Evolutionary conservation across 2,329 filamentous ascomycete genomes (phyloP).

Genomic region (Volutella citrinella): DNA sequence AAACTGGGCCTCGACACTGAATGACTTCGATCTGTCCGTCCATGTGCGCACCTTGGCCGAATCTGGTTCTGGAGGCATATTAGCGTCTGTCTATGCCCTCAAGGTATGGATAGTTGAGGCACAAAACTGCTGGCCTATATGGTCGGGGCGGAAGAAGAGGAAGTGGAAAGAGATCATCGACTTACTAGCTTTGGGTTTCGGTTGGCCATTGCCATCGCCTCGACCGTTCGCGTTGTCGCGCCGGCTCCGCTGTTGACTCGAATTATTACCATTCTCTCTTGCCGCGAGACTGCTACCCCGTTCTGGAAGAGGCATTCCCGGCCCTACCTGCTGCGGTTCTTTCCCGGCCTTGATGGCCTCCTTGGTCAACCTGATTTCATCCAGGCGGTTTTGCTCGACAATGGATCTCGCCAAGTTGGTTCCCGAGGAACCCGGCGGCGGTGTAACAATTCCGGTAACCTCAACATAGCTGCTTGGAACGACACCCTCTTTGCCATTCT

Average conservation of each 20-base stretch:
- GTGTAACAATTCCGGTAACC: slow-evolving; percentile 65
- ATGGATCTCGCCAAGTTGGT: slow-evolving; percentile 55
- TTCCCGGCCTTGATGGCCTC: slow-evolving; percentile 68
- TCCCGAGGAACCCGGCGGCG: slow-evolving; percentile 48
- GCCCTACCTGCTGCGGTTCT: slow-evolving; percentile 65
- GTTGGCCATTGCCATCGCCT: slow-evolving; percentile 50
- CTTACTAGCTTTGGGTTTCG: slow-evolving; percentile 70
- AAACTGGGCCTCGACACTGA: slow-evolving; percentile 97
- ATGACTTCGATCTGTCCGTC: slow-evolving; percentile 93
- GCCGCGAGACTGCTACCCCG: slow-evolving; percentile 75
- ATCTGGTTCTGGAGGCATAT: slow-evolving; percentile 66
- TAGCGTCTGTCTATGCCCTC: slow-evolving; percentile 14
- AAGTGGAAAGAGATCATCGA: too few relatives aligned
- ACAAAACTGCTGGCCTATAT: too few relatives aligned
- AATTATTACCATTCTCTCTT: slow-evolving; percentile 64
- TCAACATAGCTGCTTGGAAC: slow-evolving; percentile 97
- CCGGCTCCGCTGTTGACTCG: slow-evolving; percentile 66
- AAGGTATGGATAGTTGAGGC: too few relatives aligned
- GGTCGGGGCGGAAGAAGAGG: too few relatives aligned
- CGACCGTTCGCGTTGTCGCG: slow-evolving; percentile 68
- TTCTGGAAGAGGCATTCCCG: slow-evolving; percentile 71
- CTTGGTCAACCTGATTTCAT: slow-evolving; percentile 81
- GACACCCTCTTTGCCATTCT: slow-evolving; percentile 92
- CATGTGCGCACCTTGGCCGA: slow-evolving; percentile 79
- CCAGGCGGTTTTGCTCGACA: slow-evolving; percentile 73